Evolutionary conservation across 495 filamentous ascomycete genomes (phyloP), one percentile per base, ranked within the genome.

Genomic region (Thermochaetoides thermophila): DNA sequence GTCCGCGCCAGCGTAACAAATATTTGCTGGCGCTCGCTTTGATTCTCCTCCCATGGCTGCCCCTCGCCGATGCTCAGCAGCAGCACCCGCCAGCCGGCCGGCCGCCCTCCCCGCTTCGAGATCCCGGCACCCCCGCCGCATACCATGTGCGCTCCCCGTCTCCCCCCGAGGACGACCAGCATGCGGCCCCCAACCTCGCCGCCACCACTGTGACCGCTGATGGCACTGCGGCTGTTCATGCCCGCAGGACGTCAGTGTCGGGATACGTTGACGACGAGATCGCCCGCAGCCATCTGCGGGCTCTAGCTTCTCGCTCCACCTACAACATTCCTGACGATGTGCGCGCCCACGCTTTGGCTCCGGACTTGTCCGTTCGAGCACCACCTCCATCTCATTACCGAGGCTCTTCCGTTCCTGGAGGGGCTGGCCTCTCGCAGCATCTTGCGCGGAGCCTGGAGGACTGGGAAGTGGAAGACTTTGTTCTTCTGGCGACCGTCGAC

Each of bases 381-480:
- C 76, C 74, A 48, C 68, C 56, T 59, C 50, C 72, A 73, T 73
- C 73, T 67, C 64, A 66, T 66, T 63, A 69, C 66, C 53, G 69
- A 39, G 37, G 31, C 37, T 31, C 37, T 71, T 61, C 53, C 34
- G 48, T 40, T 47, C 38, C 50, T 42, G 60, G n/a, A n/a, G n/a
- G 56, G 52, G 74, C 73, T 56, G 83, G 77, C 55, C 69, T 86
- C 55, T 57, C 59, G 53, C 69, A 78, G 62, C 73, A 80, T 73
- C 74, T 72, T 73, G 85, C 85, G 84, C 85, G 85, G 73, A 86
- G 76, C 59, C 59, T 96, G 69, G 78, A 91, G 71, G 89, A 95
- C 53, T 96, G 85, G 86, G 83, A 94, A 74, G 85, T 94, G 61
- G 87, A 96, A 80, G 86, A 96, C 64, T 91, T 95, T 74, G 81